These are phyloP conservation scores for Mortierella sp. DNA, from an alignment of 371 early-diverging fungal species.

Conservation along the genomic window DNA sequence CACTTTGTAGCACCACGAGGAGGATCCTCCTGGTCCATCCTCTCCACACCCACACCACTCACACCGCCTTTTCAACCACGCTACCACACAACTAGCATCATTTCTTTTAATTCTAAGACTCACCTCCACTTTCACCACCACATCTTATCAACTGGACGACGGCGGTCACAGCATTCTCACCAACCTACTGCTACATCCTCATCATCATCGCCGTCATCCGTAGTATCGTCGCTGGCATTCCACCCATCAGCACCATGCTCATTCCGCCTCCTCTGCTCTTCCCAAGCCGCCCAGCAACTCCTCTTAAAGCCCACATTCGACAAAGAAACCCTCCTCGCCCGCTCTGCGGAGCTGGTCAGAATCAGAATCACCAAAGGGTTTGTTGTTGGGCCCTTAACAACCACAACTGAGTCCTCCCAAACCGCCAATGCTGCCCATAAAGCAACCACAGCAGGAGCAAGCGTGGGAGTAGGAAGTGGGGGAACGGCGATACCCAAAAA, in stretches of 20 bases:
- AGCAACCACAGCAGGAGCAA: neutral
- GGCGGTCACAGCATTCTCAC: neutral
- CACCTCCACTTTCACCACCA: neutral
- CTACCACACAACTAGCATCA: neutral
- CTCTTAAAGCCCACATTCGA: conserved; percentile 12
- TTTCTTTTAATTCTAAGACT: neutral
- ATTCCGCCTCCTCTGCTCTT: conserved; percentile 16
- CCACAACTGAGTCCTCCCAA: neutral
- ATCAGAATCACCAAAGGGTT: conserved; percentile 19
- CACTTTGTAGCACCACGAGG: neutral
- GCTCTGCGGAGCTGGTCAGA: conserved; percentile 27
- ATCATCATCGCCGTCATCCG: neutral
- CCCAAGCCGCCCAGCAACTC: conserved; percentile 12
- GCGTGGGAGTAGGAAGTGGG: neutral
- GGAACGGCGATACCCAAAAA: conserved; percentile 65
- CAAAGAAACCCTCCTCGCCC: conserved; percentile 25
- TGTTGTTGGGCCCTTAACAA: neutral
- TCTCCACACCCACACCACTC: neutral
- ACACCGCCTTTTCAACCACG: neutral
- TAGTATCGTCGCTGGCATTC: neutral
- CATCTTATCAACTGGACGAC: too few species aligned
- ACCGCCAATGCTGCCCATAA: neutral
- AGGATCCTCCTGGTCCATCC: neutral
- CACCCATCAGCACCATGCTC: conserved; percentile 3
- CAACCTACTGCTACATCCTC: neutral